Evolutionary conservation across 2,329 filamentous ascomycete genomes (phyloP).

Genomic region (Magnaporthiopsis poae): DNA sequence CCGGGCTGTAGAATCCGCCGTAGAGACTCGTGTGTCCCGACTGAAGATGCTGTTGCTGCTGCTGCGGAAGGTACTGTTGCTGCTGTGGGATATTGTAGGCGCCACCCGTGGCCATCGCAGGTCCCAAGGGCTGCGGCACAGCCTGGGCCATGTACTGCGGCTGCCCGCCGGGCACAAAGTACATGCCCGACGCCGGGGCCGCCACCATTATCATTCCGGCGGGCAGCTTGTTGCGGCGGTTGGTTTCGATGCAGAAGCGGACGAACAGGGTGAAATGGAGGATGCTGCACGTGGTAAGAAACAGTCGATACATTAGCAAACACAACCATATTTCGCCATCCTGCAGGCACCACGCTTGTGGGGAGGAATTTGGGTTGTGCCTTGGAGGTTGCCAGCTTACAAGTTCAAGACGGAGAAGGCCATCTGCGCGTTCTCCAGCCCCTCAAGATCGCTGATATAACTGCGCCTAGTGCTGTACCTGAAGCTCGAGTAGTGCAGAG

Average conservation of each 20-base stretch:
- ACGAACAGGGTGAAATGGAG: constrained; percentile 14
- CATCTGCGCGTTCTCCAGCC: constrained; percentile 13
- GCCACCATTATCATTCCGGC: neutral
- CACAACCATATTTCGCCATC: neutral
- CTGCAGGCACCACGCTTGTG: neutral
- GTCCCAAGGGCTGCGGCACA: neutral
- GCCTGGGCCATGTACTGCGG: neutral
- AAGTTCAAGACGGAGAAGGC: constrained; percentile 14
- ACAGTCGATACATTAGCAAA: neutral
- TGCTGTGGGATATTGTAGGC: neutral
- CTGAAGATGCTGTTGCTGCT: neutral
- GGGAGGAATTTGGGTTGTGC: neutral
- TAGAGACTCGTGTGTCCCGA: neutral
- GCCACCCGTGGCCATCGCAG: neutral
- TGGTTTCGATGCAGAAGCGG: constrained; percentile 14
- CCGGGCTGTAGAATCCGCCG: neutral
- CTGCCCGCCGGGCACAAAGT: neutral
- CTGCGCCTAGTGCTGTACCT: no score
- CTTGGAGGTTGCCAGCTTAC: constrained; percentile 5
- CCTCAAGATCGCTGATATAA: neutral
- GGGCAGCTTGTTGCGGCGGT: constrained; percentile 11
- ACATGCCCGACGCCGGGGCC: neutral
- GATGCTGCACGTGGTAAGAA: constrained; percentile 6
- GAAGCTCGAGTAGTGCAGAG: no score
- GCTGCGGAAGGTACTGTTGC: no score